Evolutionary conservation across 2,329 filamentous ascomycete species (phyloP).

Genomic region (Juglanconis juglandina): DNA sequence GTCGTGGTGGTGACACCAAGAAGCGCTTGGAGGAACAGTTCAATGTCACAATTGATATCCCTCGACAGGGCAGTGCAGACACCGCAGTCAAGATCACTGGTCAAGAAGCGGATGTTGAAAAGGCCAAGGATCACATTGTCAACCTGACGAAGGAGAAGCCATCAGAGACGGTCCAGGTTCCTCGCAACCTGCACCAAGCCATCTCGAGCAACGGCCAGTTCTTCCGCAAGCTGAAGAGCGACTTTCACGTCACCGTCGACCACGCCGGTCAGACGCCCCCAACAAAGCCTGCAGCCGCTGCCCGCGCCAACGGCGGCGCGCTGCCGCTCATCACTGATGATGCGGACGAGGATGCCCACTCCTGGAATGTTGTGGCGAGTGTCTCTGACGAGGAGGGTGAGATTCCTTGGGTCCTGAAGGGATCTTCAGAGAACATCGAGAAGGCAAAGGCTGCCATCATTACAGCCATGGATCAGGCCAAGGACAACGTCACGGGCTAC

Average conservation of each 20-base stretch:
- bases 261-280: constrained; percentile 80
- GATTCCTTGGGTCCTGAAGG: constrained; percentile 87
- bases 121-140: constrained; percentile 82
- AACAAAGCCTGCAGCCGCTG: constrained; percentile 57
- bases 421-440: constrained; percentile 71
- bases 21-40: constrained; percentile 83
- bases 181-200: constrained; percentile 75
- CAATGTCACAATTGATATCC: constrained; percentile 83
- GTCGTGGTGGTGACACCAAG: constrained; percentile 83
- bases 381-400: constrained; percentile 61
- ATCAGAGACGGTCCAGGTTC: constrained; percentile 82
- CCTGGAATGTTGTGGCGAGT: constrained; percentile 76
- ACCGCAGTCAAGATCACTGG: constrained; percentile 86
- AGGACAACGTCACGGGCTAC: constrained; percentile 75
- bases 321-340: constrained; percentile 92
- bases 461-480: constrained; percentile 69
- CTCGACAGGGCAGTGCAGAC: constrained; percentile 79
- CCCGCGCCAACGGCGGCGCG: constrained; percentile 56
- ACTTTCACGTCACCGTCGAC: constrained; percentile 86
- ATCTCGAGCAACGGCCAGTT: constrained; percentile 87
- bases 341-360: constrained; percentile 63
- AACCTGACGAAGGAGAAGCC: constrained; percentile 79
- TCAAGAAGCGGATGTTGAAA: constrained; percentile 71
- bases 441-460: constrained; percentile 76
- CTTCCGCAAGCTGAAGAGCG: constrained; percentile 84